Evolutionary conservation across 2,329 filamentous ascomycete genomes (phyloP).

Genomic region (Sarocladium oryzae): DNA sequence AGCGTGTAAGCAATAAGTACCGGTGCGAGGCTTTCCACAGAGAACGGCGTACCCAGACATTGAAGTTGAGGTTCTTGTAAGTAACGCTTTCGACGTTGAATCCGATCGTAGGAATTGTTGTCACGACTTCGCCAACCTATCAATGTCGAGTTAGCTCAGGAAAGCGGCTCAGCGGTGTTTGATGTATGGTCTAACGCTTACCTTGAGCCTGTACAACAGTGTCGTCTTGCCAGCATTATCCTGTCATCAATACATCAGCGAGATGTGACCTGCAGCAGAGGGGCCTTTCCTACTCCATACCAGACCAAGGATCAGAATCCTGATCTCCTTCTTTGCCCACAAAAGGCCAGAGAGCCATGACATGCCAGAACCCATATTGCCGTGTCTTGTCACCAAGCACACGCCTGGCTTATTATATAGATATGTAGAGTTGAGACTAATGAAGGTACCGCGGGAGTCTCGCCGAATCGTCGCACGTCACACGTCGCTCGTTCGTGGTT

Average conservation of each 20-base stretch:
- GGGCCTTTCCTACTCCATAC: conserved; percentile 40
- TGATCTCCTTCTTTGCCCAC: conserved; percentile 95
- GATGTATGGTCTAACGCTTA: conserved; percentile 27
- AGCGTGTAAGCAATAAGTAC: conserved; percentile 12
- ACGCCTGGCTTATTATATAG: not conserved
- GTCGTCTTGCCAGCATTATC: conserved; percentile 99
- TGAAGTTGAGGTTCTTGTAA: conserved; percentile 98
- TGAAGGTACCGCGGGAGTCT: not conserved
- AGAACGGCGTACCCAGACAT: conserved; percentile 73
- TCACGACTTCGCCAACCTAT: conserved; percentile 96
- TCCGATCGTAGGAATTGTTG: conserved; percentile 97
- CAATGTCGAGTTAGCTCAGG: not conserved
- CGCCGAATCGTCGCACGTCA: not conserved
- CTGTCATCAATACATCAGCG: conserved; percentile 37
- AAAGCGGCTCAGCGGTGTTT: not conserved
- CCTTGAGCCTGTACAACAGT: conserved; percentile 91
- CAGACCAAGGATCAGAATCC: conserved; percentile 89
- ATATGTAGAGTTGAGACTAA: not conserved
- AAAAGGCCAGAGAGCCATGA: conserved; percentile 67
- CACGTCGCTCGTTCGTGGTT: not conserved
- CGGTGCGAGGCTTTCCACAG: not conserved
- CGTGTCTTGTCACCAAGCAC: not conserved
- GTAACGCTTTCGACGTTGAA: conserved; percentile 99
- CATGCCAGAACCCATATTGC: conserved; percentile 53
- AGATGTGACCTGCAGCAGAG: not conserved